Base-by-base conservation (phyloP, 2,329 filamentous ascomycete genomes). In the Aspergillus oerlinghausenensis region DNA sequence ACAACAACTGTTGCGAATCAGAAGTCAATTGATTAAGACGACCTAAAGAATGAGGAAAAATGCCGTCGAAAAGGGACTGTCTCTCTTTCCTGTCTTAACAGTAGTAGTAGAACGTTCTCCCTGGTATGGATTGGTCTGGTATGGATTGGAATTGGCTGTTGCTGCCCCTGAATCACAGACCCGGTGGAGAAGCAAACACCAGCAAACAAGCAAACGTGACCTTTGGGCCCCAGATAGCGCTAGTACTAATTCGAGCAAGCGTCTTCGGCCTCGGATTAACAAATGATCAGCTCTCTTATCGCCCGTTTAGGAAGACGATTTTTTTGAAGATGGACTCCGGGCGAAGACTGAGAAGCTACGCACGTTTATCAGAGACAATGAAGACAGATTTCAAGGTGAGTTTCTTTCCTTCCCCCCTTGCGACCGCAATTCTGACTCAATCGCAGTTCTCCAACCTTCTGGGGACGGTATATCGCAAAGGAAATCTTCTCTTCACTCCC, bases 321-420 rank as follows among this genome's bases (percentile, higher is more conserved):
- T 59, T 63, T 64, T 65, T 65, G 56, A 59, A 63, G 64, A 63
- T 66, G 63, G 63, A 59, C 60, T 58, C 53, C 55, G 56, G 52
- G 51, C 56, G 43, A 47, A 47, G 23, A 25, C 23, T 58, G 58
- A 25, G 45, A 58, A 66, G 65, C 57, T 62, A 61, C 65, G 54
- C 26, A 40, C 50, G 42, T 55, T 26, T 40, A 56, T 52, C 55
- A 51, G 56, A 61, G 60, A 82, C 62, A 59, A 99, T 99, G 94
- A 99, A 97, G 89, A 97, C 92, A 65, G 93, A 97, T 78, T 99
- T 97, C 77, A 95, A 94, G 86, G 93, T 95, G 75, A 57, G 58
- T 54, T 48, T 56, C 26, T 4, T 42, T 29, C n/a, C 23, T 9
- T 9, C 10, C 52, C 25, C 42, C 19, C 19, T 49, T 11, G 11